A percentile compares a stretch with the other conserved stretches of the same genome.
These are phyloP conservation scores for Entomophthora muscae DNA, from an alignment of 371 early-diverging fungal genomes.

Conservation along the genomic window DNA sequence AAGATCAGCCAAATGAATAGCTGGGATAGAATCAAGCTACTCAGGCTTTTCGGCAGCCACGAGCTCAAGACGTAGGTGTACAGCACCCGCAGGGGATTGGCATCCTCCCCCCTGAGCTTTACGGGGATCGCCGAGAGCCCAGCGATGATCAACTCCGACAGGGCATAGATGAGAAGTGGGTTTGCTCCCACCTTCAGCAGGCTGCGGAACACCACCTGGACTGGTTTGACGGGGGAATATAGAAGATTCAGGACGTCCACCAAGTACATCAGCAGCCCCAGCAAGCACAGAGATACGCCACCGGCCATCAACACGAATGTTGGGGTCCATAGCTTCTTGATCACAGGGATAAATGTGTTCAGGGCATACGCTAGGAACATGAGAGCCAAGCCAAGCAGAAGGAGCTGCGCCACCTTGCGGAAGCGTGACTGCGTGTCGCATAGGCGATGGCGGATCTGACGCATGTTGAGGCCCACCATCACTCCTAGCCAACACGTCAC, in stretches of 20 bases:
- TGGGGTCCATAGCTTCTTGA: conserved; percentile 30
- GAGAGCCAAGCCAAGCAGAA: conserved; percentile 9
- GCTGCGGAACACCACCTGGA: conserved; percentile 14
- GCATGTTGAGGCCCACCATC: conserved; percentile 20
- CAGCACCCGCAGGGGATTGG: background rate
- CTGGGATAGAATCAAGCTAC: background rate
- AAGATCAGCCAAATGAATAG: background rate
- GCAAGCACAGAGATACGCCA: conserved; percentile 15
- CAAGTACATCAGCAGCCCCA: conserved; percentile 16
- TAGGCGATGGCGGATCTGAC: conserved; percentile 11
- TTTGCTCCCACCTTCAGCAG: conserved; percentile 12
- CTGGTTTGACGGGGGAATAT: background rate
- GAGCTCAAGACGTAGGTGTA: background rate
- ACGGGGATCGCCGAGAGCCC: conserved; percentile 2
- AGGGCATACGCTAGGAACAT: conserved; percentile 16
- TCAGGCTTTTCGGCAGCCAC: background rate
- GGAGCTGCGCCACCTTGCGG: conserved; percentile 12
- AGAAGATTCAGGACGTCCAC: conserved; percentile 10
- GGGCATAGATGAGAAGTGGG: conserved; percentile 10
- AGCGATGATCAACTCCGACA: conserved; percentile 11
- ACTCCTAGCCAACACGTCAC: conserved; percentile 22
- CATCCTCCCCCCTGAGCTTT: background rate
- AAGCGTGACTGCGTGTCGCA: background rate
- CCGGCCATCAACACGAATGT: conserved; percentile 19
- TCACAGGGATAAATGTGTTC: conserved; percentile 19